phyloP scores from a whole-genome alignment of 1,284 basidiomycete species.

The Coniferiporia weirii region DNA sequence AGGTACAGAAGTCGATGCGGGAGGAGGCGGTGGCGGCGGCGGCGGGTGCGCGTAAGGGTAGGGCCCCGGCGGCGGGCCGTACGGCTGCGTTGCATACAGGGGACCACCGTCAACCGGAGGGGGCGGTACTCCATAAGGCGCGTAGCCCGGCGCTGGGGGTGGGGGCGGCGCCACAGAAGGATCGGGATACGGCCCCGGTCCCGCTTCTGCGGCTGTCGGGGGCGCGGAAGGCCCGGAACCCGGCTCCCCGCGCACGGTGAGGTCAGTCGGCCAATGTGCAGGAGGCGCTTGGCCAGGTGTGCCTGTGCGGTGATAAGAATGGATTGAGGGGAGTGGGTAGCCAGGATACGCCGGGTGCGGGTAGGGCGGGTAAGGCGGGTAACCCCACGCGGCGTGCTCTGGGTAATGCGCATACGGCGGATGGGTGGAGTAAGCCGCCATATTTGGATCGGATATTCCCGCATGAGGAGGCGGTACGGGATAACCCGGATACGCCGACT shows the following conservation, averaged over 20 bases:
- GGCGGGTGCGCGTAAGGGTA: slow-evolving; percentile 36
- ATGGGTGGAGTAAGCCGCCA: not conserved
- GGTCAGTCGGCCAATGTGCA: slow-evolving; percentile 2
- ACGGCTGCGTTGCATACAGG: slow-evolving; percentile 38
- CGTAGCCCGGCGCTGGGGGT: slow-evolving; percentile 39
- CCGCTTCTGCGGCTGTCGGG: not conserved
- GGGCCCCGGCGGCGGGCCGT: slow-evolving; percentile 31
- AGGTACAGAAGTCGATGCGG: slow-evolving; percentile 23
- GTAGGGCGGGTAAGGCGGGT: slow-evolving; percentile 13
- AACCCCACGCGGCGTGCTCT: slow-evolving; percentile 14
- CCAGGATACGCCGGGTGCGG: slow-evolving; percentile 11
- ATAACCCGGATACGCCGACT: slow-evolving; percentile 12
- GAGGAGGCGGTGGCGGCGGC: slow-evolving; percentile 22
- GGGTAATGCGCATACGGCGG: slow-evolving; percentile 10
- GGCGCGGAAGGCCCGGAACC: not conserved
- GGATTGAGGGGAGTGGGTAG: slow-evolving; percentile 18
- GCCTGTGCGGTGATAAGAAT: slow-evolving; percentile 15
- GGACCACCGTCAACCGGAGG: slow-evolving; percentile 45
- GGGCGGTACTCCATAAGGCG: slow-evolving; percentile 37
- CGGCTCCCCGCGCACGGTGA: not conserved
- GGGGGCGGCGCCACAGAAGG: slow-evolving; percentile 31
- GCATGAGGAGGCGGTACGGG: slow-evolving; percentile 1
- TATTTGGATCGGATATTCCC: slow-evolving; percentile 5
- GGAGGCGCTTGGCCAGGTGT: slow-evolving; percentile 7
- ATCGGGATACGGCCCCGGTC: not conserved